phyloP scores from a whole-genome alignment of 2,329 filamentous ascomycete species.

The Periconia sp. region DNA sequence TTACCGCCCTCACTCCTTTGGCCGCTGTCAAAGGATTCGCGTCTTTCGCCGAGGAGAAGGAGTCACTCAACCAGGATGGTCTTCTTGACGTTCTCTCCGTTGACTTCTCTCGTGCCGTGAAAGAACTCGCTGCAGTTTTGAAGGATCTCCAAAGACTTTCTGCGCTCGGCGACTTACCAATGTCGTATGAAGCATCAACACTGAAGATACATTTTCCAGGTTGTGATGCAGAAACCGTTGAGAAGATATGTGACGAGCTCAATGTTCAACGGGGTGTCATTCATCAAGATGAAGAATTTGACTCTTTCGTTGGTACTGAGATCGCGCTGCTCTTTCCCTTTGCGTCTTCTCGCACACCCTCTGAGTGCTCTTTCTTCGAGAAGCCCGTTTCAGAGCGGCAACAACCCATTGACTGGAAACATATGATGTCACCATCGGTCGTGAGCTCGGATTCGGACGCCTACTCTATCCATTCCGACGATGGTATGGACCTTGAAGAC shows the following conservation, averaged over 20 bases:
- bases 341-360: slow-evolving; percentile 63
- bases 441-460: slow-evolving; percentile 33
- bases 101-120: slow-evolving; percentile 84
- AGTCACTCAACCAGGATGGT: slow-evolving; percentile 77
- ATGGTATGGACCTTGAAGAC: slow-evolving; percentile 45
- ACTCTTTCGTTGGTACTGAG: slow-evolving; percentile 65
- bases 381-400: slow-evolving; percentile 43
- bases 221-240: slow-evolving; percentile 80
- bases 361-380: slow-evolving; percentile 51
- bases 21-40: slow-evolving; percentile 59
- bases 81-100: slow-evolving; percentile 82
- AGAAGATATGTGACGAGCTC: slow-evolving; percentile 81
- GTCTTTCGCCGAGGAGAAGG: slow-evolving; percentile 40
- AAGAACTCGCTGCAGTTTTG: slow-evolving; percentile 77
- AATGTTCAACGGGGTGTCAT: slow-evolving; percentile 80
- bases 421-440: slow-evolving; percentile 56
- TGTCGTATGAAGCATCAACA: slow-evolving; percentile 68
- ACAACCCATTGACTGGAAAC: slow-evolving; percentile 55
- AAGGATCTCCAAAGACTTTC: slow-evolving; percentile 80
- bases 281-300: slow-evolving; percentile 76
- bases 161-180: slow-evolving; percentile 77
- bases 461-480: slow-evolving; percentile 44
- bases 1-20: slow-evolving; percentile 82
- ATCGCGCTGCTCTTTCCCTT: slow-evolving; percentile 85
- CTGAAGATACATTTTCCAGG: slow-evolving; percentile 88